Base-by-base conservation (phyloP, 345 rosid genomes). In the Arabis alpina region DNA sequence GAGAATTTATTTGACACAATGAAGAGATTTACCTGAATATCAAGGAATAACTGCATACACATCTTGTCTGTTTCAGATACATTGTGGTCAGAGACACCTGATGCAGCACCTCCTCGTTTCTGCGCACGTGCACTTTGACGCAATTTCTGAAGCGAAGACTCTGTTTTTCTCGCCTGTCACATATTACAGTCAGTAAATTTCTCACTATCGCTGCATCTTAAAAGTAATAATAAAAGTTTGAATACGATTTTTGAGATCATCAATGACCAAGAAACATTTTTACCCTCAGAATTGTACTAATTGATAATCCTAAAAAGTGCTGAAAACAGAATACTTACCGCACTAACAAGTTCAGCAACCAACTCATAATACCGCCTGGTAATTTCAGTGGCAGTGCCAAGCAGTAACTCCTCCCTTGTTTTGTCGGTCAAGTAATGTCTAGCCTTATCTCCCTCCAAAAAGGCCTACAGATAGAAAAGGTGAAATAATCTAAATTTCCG, bases 111-210 rank as follows among this genome's bases (percentile, higher is more conserved):
- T 59, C 85, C 87, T 61, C 98, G 88, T 72, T 84, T 83, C 78
- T 92, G 99, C 42, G 93, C 98, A 47, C 91, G 99, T 45, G 93
- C 98, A 50, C 90, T 96, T 78, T 88, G 92, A 7, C 96, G 81
- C 71, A 89, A 83, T 84, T 88, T 92, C 82, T 88, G 96, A 32
- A 95, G 93, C 13, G 96, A 92, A 61, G 91, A 82, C 63, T 92
- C 92, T 15, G 91, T 92, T 82, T 81, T 92, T 68, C 89, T 85
- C 15, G 93, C 98, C 99, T 95, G 81, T 55, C 16, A 67, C 39
- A 73, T 36, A 15, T 44, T 14, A 44, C 63, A 44, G 32, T 67
- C 42, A 51, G 43, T 15, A 45, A 54, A 53, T 28, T n/a, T 10
- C 62, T 62, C 37, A 70, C 39, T 40, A 66, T 40, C 16, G 19